Conservation (phyloP, 768 basidiomycete genomes). For the Boletus reticuloceps region DNA sequence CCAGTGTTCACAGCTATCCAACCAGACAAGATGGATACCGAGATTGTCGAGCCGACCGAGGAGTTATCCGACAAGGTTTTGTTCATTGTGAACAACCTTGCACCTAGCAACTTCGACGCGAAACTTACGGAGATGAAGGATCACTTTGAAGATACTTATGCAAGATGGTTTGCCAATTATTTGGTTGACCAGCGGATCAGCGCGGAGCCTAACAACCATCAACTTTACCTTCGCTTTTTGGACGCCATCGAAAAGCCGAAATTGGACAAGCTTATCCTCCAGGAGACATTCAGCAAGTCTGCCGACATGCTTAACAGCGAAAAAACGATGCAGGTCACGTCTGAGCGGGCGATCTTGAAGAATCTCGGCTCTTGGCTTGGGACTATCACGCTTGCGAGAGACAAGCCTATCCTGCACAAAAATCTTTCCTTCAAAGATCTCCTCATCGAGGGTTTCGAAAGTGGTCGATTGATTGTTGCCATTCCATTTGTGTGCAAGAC, state of each 20-base stretch:
- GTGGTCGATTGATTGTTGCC: slow-evolving; percentile 84
- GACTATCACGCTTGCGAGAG: slow-evolving; percentile 86
- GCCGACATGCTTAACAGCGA: slow-evolving; percentile 87
- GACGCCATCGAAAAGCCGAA: slow-evolving; percentile 71
- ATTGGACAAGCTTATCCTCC: slow-evolving; percentile 77
- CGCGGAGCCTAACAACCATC: slow-evolving; percentile 96
- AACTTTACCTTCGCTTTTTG: slow-evolving; percentile 90
- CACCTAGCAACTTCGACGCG: slow-evolving; percentile 86
- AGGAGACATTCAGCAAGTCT: slow-evolving; percentile 91
- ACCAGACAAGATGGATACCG: slow-evolving; percentile 62
- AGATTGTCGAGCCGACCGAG: slow-evolving; percentile 71
- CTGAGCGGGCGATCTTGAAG: slow-evolving; percentile 86
- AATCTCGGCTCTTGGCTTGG: slow-evolving; percentile 97
- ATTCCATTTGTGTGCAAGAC: slow-evolving; percentile 99
- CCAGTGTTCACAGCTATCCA: slow-evolving; percentile 77
- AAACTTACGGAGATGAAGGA: slow-evolving; percentile 87
- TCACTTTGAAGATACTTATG: slow-evolving; percentile 78
- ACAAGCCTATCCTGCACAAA: slow-evolving; percentile 89
- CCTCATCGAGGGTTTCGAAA: slow-evolving; percentile 94
- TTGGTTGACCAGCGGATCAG: slow-evolving; percentile 94
- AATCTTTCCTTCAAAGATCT: slow-evolving; percentile 97
- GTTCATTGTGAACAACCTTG: slow-evolving; percentile 98
- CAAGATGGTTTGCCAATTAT: slow-evolving; percentile 97
- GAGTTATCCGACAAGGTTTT: slow-evolving; percentile 90
- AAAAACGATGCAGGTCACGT: slow-evolving; percentile 77